Percentiles rank a stretch among this genome's conserved stretches.
These are phyloP conservation scores for Atkinsonella texensis DNA, from an alignment of 2,329 filamentous ascomycete genomes.

Conservation along the genomic window DNA sequence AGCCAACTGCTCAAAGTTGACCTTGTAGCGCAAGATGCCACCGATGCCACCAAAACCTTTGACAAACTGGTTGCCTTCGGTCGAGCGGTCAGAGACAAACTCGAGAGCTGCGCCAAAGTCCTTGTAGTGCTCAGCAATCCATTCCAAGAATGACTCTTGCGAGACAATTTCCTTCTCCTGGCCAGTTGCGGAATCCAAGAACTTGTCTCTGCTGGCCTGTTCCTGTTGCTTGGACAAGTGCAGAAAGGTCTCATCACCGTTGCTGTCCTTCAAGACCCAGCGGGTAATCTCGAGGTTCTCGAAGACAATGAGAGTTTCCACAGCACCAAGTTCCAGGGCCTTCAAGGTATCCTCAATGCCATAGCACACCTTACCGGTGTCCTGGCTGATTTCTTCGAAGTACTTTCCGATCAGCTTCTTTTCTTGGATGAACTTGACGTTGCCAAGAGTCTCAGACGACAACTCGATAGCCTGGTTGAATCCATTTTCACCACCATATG, in stretches of 20 bases:
- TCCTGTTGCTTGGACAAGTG: slow-evolving; percentile 80
- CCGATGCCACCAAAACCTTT: slow-evolving; percentile 99
- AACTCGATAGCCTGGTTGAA: slow-evolving; percentile 99
- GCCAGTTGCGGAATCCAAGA: slow-evolving; percentile 91
- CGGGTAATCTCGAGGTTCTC: slow-evolving; percentile 94
- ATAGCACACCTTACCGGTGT: slow-evolving; percentile 94
- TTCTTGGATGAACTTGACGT: slow-evolving; percentile 99
- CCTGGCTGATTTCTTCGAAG: slow-evolving; percentile 98
- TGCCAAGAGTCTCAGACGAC: slow-evolving; percentile 87
- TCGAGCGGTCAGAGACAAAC: slow-evolving; percentile 95
- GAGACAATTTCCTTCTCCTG: slow-evolving; percentile 94
- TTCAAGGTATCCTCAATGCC: slow-evolving; percentile 96
- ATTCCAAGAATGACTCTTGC: slow-evolving; percentile 92
- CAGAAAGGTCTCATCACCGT: slow-evolving; percentile 59
- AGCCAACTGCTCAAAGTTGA: slow-evolving; percentile 98
- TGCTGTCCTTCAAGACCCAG: slow-evolving; percentile 75
- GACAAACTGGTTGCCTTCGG: slow-evolving; percentile 98
- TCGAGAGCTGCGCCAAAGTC: slow-evolving; percentile 93
- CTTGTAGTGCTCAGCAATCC: slow-evolving; percentile 97
- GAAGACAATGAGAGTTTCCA: slow-evolving; percentile 89
- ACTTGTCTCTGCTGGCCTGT: slow-evolving; percentile 59
- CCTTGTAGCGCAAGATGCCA: slow-evolving; percentile 94
- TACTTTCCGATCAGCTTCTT: slow-evolving; percentile 99
- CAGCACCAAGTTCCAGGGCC: slow-evolving; percentile 87
- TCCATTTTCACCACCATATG: slow-evolving; percentile 96